phyloP scores from a whole-genome alignment of 345 rosid genomes.

The Eucalyptus pauciflora region DNA sequence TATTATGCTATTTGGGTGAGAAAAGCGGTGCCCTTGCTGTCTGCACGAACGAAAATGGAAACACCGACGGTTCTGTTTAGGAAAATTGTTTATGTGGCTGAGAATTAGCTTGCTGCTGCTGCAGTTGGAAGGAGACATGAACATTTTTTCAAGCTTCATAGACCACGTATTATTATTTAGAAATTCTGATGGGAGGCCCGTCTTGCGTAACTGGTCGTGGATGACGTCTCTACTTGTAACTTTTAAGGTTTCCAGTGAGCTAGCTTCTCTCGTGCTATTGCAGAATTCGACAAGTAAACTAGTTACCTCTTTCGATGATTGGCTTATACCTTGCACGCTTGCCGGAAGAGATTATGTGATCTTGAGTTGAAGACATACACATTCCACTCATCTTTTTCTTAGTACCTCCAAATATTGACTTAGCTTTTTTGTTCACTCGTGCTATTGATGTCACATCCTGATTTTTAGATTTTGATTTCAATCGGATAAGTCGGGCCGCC shows the following conservation, averaged over 20 bases:
- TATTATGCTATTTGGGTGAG: background rate
- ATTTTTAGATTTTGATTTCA: too few species aligned
- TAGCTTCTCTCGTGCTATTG: background rate
- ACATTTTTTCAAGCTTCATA: background rate
- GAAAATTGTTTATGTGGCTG: background rate
- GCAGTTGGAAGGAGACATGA: background rate
- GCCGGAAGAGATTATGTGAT: background rate
- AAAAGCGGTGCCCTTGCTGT: background rate
- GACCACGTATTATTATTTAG: background rate
- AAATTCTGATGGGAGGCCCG: background rate
- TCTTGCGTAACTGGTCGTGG: background rate
- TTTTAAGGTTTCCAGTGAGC: background rate
- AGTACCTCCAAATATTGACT: background rate
- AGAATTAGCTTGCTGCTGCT: background rate
- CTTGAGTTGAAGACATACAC: background rate
- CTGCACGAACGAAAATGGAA: background rate
- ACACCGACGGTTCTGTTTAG: background rate
- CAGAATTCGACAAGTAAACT: background rate
- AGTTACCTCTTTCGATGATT: background rate
- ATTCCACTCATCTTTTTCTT: background rate
- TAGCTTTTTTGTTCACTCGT: background rate
- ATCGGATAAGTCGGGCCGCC: too few species aligned
- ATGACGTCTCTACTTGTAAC: background rate
- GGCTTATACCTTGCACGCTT: background rate
- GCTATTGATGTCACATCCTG: too few species aligned